phyloP scores from a whole-genome alignment of 1,284 basidiomycete genomes.

The Salmacisia buchloeana region DNA sequence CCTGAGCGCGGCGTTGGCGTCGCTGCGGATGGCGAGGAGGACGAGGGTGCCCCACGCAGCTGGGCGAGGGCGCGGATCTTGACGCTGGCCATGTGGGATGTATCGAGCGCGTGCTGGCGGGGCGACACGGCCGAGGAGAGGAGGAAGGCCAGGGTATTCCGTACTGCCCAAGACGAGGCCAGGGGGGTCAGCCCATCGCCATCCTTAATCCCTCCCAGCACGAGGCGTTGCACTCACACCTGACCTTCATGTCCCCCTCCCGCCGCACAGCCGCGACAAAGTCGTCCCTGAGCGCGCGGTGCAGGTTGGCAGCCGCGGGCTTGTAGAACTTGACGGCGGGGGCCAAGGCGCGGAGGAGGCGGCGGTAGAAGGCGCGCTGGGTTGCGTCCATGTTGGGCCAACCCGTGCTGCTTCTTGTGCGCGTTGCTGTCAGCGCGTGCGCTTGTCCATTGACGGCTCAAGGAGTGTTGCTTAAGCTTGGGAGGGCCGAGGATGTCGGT shows the following conservation, averaged over 20 bases:
- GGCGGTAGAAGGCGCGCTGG: neutral
- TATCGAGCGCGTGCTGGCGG: neutral
- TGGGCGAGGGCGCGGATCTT: conserved; percentile 7
- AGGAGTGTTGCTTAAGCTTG: neutral
- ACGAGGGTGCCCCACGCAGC: neutral
- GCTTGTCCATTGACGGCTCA: too few relatives aligned
- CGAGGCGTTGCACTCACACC: too few relatives aligned
- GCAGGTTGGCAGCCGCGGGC: conserved; percentile 28
- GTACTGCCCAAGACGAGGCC: neutral
- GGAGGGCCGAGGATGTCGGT: neutral
- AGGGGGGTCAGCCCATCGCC: neutral
- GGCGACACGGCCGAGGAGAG: conserved; percentile 10
- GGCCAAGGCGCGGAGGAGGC: conserved; percentile 1
- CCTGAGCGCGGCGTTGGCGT: conserved; percentile 17
- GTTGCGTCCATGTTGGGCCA: neutral
- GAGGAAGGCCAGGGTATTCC: conserved; percentile 4
- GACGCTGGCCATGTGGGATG: neutral
- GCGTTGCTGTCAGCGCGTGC: too few relatives aligned
- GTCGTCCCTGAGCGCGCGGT: conserved; percentile 26
- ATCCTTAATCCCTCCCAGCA: too few relatives aligned
- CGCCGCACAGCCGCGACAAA: neutral
- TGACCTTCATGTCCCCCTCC: neutral
- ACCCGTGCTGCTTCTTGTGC: neutral
- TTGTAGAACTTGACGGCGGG: conserved; percentile 23
- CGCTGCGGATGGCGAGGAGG: neutral